phyloP scores from a whole-genome alignment of 1,284 basidiomycete genomes.

The Apiotrichum gracile region DNA sequence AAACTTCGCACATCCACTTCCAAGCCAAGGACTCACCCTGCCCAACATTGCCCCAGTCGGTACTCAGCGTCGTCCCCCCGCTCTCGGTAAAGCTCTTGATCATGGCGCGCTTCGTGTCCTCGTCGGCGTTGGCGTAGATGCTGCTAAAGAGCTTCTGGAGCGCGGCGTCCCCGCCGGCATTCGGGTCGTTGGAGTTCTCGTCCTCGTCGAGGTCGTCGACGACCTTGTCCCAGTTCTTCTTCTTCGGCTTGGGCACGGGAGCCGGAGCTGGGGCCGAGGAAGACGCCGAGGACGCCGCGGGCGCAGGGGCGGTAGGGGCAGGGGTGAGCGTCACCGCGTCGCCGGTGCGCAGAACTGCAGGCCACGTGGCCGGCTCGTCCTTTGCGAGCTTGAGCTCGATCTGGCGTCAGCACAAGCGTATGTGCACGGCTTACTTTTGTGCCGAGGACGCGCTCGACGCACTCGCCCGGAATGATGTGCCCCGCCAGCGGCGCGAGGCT shows the following conservation, averaged over 20 bases:
- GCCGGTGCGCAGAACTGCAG: slow-evolving; percentile 43
- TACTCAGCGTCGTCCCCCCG: slow-evolving; percentile 84
- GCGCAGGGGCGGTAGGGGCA: not conserved
- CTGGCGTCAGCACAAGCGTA: slow-evolving; percentile 10
- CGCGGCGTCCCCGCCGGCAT: slow-evolving; percentile 40
- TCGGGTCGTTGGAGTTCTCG: slow-evolving; percentile 21
- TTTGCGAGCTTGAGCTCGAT: slow-evolving; percentile 43
- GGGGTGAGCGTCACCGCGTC: not conserved
- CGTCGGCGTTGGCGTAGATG: slow-evolving; percentile 78
- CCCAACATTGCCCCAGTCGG: slow-evolving; percentile 83
- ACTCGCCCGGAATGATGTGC: slow-evolving; percentile 62
- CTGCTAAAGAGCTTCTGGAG: slow-evolving; percentile 47
- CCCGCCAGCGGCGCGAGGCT: slow-evolving; percentile 65
- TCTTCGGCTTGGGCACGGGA: slow-evolving; percentile 3
- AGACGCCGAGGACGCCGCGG: not conserved
- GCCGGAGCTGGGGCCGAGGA: not conserved
- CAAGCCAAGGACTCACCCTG: slow-evolving; percentile 48
- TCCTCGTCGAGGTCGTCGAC: slow-evolving; percentile 32
- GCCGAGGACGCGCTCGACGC: slow-evolving; percentile 64
- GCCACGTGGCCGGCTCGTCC: slow-evolving; percentile 57
- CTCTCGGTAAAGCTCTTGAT: slow-evolving; percentile 91
- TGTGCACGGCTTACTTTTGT: slow-evolving; percentile 68
- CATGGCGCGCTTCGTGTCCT: slow-evolving; percentile 84
- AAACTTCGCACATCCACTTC: not conserved
- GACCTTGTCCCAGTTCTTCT: slow-evolving; percentile 46